phyloP scores from a whole-genome alignment of 1,284 basidiomycete genomes.

The Fomitiporia mediterranea region DNA sequence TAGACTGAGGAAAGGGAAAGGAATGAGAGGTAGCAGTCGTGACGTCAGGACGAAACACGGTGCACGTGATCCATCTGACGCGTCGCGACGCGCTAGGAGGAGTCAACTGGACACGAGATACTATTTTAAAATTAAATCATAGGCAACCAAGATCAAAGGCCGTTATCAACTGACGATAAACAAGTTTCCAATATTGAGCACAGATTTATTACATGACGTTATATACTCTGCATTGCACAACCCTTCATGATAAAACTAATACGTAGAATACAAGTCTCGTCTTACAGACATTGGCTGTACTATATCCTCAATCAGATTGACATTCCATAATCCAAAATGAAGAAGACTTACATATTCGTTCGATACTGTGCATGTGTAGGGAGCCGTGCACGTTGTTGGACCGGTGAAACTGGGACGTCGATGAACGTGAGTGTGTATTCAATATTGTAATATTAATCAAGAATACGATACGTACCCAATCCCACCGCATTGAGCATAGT shows the following conservation, averaged over 20 bases:
- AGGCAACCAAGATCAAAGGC: too few species aligned
- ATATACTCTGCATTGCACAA: too few species aligned
- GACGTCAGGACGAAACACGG: not conserved
- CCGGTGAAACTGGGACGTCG: conserved; percentile 14
- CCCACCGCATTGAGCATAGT: conserved; percentile 20
- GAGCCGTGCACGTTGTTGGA: conserved; percentile 13
- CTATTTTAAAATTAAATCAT: too few species aligned
- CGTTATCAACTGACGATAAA: too few species aligned
- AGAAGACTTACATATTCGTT: conserved; percentile 16
- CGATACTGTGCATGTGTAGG: conserved; percentile 14
- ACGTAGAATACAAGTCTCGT: too few species aligned
- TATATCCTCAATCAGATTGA: not conserved
- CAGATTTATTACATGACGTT: too few species aligned
- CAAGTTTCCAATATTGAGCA: too few species aligned
- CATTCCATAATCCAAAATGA: not conserved
- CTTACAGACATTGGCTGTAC: conserved; percentile 18
- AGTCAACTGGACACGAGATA: too few species aligned
- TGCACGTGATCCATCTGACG: not conserved
- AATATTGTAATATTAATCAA: not conserved
- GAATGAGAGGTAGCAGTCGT: not conserved
- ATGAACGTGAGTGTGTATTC: not conserved
- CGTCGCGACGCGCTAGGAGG: not conserved
- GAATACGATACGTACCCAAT: conserved; percentile 4
- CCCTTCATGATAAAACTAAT: too few species aligned
- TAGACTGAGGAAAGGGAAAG: not conserved